These are phyloP conservation scores for Ceraceosorus guamensis DNA, from an alignment of 1,284 basidiomycete genomes.

Conservation along the genomic window DNA sequence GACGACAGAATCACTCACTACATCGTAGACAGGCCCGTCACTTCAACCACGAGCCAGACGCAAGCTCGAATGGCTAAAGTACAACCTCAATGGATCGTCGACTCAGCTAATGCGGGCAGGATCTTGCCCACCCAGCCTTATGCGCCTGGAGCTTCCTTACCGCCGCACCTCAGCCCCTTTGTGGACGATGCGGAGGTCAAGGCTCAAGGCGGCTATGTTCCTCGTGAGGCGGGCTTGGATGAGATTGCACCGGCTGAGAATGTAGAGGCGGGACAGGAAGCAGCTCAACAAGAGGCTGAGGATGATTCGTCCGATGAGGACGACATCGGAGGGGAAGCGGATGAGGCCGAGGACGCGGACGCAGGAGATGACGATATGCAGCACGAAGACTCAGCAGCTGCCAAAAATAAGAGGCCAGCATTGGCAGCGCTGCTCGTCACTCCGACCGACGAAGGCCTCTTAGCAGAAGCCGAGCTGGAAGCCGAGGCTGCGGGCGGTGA, in stretches of 20 bases:
- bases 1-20: slow-evolving; percentile 79
- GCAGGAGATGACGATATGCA: slow-evolving; percentile 49
- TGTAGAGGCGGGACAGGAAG: slow-evolving; percentile 55
- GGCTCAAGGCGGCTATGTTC: slow-evolving; percentile 51
- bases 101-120: slow-evolving; percentile 82
- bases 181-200: slow-evolving; percentile 63
- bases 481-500: slow-evolving; percentile 84
- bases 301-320: slow-evolving; percentile 42
- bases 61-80: slow-evolving; percentile 68
- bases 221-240: slow-evolving; percentile 45
- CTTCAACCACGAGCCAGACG: slow-evolving; percentile 24
- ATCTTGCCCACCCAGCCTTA: slow-evolving; percentile 81
- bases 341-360: slow-evolving; percentile 46
- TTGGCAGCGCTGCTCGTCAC: slow-evolving; percentile 49
- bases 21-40: slow-evolving; percentile 77
- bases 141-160: slow-evolving; percentile 74
- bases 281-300: slow-evolving; percentile 32
- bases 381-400: too few species aligned
- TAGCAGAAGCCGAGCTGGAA: slow-evolving; percentile 83
- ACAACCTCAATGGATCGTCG: slow-evolving; percentile 97
- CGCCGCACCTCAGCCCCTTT: slow-evolving; percentile 94
- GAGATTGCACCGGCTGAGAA: slow-evolving; percentile 61
- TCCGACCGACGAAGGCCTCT: slow-evolving; percentile 59
- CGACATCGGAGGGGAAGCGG: slow-evolving; percentile 49
- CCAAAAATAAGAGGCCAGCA: slow-evolving; percentile 21